Evolutionary conservation across 352 stramenopile species (phyloP), one percentile per base, ranked within the genome.

Genomic region (Peronospora destructor): DNA sequence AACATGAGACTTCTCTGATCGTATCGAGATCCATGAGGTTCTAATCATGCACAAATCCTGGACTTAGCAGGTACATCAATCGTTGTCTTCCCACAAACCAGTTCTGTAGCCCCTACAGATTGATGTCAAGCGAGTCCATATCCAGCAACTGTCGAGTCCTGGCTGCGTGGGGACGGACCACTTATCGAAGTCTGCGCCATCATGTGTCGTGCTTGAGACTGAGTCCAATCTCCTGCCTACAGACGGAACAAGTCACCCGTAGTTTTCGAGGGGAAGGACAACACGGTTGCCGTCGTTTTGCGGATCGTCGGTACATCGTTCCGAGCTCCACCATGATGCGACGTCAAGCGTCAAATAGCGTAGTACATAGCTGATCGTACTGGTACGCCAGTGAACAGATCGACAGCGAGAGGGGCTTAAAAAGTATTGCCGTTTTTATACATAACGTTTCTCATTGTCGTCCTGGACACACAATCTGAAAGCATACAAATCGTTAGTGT

Each of bases 21-120:
- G 30, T 16, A 14, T 0, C 1, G 30, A 36, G 30, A 12, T 36
- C 30, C 30, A 36, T 13, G 21, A 28, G 14, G 36, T 30, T 9
- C 14, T 42, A 6, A 25, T 0, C 23, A 3, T 12, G 21, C 7
- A 2, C 17, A n/a, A 9, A 42, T 42, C 9, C 5, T 28, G 36
- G 5, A 28, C 35, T 42, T 42, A 30, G 36, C 17, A 42, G 35
- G 35, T 40, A 3, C 14, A 40, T n/a, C 7, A 0, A 23, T 13
- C 17, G 30, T 36, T 36, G 11, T 16, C 13, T 16, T 16, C 23
- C 12, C 13, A 3, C n/a, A 7, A 35, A 16, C 14, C 13, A 45
- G 26, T 36, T 45, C 25, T 45, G 40, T 61, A 66, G 57, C 28
- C 26, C 23, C 52, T 66, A 53, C 52, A 66, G 46, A 66, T 57